phyloP scores from a whole-genome alignment of 1,284 basidiomycete species.

The Boletus albobrunnescens region DNA sequence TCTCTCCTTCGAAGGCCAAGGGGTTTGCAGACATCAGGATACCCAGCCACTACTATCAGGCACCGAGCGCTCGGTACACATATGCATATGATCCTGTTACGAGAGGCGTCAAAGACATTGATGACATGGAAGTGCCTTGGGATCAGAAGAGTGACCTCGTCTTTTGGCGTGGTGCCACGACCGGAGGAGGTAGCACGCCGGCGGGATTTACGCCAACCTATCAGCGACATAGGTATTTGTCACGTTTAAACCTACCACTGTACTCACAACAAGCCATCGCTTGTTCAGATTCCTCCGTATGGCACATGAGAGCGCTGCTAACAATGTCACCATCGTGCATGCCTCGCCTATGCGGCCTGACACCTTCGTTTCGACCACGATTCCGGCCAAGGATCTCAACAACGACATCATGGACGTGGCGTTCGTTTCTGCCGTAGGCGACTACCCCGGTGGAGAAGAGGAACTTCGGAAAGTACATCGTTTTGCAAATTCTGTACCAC shows the following conservation, averaged over 20 bases:
- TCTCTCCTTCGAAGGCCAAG: conserved; percentile 80
- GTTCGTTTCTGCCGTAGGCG: conserved; percentile 75
- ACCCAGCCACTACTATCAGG: conserved; percentile 92
- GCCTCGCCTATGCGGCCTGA: conserved; percentile 63
- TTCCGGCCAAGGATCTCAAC: conserved; percentile 67
- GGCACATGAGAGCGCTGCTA: conserved; percentile 57
- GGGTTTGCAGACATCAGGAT: conserved; percentile 90
- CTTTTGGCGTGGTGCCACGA: conserved; percentile 88
- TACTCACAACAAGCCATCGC: not conserved
- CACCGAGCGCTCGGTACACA: conserved; percentile 76
- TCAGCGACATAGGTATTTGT: conserved; percentile 74
- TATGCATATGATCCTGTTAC: conserved; percentile 86
- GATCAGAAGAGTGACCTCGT: conserved; percentile 67
- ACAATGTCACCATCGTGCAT: conserved; percentile 70
- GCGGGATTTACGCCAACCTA: conserved; percentile 80
- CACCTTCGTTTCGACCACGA: conserved; percentile 55
- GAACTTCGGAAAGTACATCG: conserved; percentile 69
- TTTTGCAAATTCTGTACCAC: conserved; percentile 72
- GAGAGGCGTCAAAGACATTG: conserved; percentile 63
- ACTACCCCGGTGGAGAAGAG: conserved; percentile 78
- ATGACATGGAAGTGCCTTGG: conserved; percentile 83
- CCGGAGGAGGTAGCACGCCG: conserved; percentile 85
- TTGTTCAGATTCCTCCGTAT: conserved; percentile 68
- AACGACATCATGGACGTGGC: conserved; percentile 86
- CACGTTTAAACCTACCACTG: conserved; percentile 16